A percentile compares a stretch with the other conserved stretches of the same genome.
Conservation (phyloP, 306 rosid genomes). For the Lathyrus sativus region DNA sequence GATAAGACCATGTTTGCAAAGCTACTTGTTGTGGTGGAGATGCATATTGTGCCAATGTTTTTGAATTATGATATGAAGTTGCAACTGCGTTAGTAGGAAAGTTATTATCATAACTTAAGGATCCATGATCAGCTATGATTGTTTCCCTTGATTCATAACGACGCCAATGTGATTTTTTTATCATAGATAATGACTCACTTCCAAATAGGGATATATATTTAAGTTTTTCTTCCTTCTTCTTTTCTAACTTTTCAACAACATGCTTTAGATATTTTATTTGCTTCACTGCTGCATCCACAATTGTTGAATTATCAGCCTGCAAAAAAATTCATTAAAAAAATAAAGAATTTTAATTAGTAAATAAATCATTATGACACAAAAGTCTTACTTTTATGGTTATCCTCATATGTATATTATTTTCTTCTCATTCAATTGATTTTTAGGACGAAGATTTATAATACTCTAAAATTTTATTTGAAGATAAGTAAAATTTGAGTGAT, state of each 20-base stretch:
- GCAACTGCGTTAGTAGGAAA: background rate
- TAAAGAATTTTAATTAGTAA: background rate
- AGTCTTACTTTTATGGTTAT: background rate
- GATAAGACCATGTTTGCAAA: constrained; percentile 57
- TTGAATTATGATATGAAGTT: too few species aligned
- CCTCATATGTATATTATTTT: too few species aligned
- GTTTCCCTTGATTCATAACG: constrained; percentile 45
- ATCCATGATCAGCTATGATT: constrained; percentile 41
- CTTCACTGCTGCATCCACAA: constrained; percentile 79
- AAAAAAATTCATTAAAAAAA: constrained; percentile 3
- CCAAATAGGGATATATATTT: constrained; percentile 10
- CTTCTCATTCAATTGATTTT: too few species aligned
- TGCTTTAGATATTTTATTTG: constrained; percentile 50
- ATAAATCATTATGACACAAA: background rate
- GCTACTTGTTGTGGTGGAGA: background rate
- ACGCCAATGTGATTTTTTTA: constrained; percentile 3
- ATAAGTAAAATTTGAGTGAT: too few species aligned
- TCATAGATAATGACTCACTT: constrained; percentile 21
- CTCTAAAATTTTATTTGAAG: too few species aligned
- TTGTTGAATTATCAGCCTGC: constrained; percentile 67
- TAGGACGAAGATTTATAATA: too few species aligned
- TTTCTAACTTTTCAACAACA: constrained; percentile 50
- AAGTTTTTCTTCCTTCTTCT: constrained; percentile 53
- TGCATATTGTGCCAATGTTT: background rate
- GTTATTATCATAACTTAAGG: background rate